phyloP scores from a whole-genome alignment of 768 basidiomycete genomes.

The Macrolepiota fuliginosa region DNA sequence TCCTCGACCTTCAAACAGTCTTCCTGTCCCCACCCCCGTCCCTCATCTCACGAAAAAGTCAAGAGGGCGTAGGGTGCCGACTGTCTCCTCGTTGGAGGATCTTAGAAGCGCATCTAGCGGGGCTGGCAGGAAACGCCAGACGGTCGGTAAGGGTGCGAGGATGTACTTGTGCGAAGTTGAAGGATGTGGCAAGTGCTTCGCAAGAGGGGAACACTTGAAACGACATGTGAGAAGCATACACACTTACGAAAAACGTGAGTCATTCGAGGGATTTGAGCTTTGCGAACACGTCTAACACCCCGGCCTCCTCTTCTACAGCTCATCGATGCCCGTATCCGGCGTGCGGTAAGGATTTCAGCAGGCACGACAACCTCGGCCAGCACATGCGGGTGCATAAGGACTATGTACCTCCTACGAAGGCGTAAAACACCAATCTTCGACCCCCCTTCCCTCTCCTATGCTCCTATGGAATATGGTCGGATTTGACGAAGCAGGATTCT shows the following conservation, averaged over 20 bases:
- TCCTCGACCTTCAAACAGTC: conserved; percentile 27
- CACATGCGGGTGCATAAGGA: conserved; percentile 82
- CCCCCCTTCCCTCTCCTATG: conserved; percentile 12
- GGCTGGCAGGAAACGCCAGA: conserved; percentile 33
- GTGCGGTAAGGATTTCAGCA: conserved; percentile 81
- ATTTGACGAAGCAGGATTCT: conserved; percentile 3
- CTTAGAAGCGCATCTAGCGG: conserved; percentile 31
- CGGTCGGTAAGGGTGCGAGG: conserved; percentile 35
- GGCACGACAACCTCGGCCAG: conserved; percentile 87
- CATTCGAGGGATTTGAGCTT: not conserved
- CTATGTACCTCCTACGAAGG: conserved; percentile 31
- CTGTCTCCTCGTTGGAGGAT: conserved; percentile 38
- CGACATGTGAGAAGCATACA: conserved; percentile 87
- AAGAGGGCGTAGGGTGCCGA: conserved; percentile 65
- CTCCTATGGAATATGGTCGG: conserved; percentile 3
- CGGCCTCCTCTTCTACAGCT: conserved; percentile 45
- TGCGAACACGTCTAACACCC: conserved; percentile 13
- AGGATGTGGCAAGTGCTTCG: conserved; percentile 87
- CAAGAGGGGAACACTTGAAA: conserved; percentile 87
- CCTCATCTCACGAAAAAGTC: conserved; percentile 72
- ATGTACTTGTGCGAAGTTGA: conserved; percentile 75
- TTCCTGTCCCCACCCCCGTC: conserved; percentile 59
- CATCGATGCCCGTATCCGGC: conserved; percentile 78
- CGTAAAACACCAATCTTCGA: conserved; percentile 12
- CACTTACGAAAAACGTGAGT: conserved; percentile 90